A percentile compares a stretch with the other conserved stretches of the same genome.
These are phyloP conservation scores for Malus asiatica DNA, from an alignment of 306 rosid genomes.

Conservation along the genomic window DNA sequence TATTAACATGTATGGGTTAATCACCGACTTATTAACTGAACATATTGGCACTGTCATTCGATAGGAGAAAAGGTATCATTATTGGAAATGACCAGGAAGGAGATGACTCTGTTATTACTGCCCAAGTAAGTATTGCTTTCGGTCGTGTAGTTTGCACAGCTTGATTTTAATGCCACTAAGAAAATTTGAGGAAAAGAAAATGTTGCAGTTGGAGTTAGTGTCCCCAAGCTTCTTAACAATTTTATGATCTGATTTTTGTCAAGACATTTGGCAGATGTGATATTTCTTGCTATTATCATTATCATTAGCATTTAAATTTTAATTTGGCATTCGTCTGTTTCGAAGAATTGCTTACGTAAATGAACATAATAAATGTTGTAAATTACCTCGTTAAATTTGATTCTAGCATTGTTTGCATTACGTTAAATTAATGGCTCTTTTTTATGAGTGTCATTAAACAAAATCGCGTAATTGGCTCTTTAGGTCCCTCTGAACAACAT, in stretches of 20 bases:
- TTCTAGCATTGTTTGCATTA: background rate
- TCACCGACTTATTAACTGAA: slow-evolving; percentile 12
- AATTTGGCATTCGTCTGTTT: background rate
- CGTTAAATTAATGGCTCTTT: background rate
- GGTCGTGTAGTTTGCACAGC: background rate
- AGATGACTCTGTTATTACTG: slow-evolving; percentile 86
- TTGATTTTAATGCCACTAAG: too few relatives aligned
- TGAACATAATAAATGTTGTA: background rate
- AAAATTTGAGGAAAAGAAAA: background rate
- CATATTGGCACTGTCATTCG: slow-evolving; percentile 6
- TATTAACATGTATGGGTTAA: slow-evolving; percentile 1
- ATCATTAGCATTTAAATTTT: background rate
- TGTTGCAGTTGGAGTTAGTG: background rate
- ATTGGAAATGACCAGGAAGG: slow-evolving; percentile 99
- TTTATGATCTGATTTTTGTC: background rate
- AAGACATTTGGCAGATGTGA: background rate
- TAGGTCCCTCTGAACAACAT: slow-evolving; percentile 95
- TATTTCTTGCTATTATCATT: background rate
- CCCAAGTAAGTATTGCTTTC: slow-evolving; percentile 52
- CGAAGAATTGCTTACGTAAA: background rate
- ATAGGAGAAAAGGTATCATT: slow-evolving; percentile 88
- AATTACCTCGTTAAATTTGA: background rate
- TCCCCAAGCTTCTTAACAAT: background rate
- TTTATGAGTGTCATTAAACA: background rate
- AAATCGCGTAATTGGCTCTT: background rate